Percentiles rank a stretch among this genome's conserved stretches.
phyloP scores from a whole-genome alignment of 192 early-diverging fungal genomes.

The Linnemannia hyalina region DNA sequence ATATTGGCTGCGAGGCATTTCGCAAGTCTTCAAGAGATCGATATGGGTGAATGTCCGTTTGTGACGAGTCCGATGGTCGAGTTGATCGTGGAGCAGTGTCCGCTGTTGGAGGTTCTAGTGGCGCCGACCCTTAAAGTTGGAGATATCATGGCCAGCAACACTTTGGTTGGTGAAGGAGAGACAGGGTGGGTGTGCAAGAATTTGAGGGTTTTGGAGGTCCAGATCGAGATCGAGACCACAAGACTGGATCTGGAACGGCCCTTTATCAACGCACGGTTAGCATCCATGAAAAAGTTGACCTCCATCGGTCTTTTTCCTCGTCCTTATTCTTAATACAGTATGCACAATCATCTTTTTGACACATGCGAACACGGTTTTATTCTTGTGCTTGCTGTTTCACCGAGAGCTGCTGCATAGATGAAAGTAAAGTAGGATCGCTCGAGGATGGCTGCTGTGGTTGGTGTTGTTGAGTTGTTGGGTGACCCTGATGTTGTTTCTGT shows the following conservation, averaged over 20 bases:
- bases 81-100: background rate
- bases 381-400: background rate
- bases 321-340: background rate
- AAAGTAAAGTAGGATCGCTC: background rate
- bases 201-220: background rate
- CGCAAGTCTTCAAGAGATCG: background rate
- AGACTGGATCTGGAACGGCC: background rate
- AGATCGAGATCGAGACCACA: background rate
- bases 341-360: background rate
- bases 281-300: background rate
- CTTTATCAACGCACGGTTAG: background rate
- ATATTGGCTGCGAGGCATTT: background rate
- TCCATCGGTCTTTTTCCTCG: background rate
- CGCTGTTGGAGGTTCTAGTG: background rate
- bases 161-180: background rate
- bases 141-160: background rate
- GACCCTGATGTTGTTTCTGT: background rate
- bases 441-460: no score
- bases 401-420: background rate
- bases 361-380: background rate
- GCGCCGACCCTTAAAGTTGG: background rate
- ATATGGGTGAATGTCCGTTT: background rate
- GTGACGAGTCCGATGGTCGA: background rate
- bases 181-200: background rate
- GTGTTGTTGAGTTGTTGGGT: no score